Percentiles rank a stretch among this genome's conserved stretches.
phyloP scores from a whole-genome alignment of 352 stramenopile genomes.

The Achlya hypogyna region DNA sequence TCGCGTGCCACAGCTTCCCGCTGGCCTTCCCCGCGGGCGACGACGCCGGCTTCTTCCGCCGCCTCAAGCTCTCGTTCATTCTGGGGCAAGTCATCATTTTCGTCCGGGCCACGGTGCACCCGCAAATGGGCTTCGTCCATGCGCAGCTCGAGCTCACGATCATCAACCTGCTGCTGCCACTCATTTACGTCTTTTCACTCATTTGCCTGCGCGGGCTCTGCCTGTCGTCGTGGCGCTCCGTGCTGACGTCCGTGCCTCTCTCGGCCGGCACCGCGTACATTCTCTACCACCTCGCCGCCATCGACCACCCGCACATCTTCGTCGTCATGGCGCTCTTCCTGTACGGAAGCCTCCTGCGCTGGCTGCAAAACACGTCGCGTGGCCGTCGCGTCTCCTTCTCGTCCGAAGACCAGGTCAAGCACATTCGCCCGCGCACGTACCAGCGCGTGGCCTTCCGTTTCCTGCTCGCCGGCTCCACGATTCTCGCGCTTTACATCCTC shows the following conservation, averaged over 20 bases:
- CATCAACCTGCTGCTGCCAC: constrained; percentile 78
- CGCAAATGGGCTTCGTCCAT: constrained; percentile 79
- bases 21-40: background rate
- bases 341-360: constrained; percentile 55
- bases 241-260: constrained; percentile 43
- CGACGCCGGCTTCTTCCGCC: constrained; percentile 28
- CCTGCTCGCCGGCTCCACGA: constrained; percentile 44
- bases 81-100: constrained; percentile 75
- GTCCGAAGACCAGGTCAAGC: constrained; percentile 11
- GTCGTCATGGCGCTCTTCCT: constrained; percentile 67
- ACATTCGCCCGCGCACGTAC: constrained; percentile 30
- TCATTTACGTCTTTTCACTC: constrained; percentile 80
- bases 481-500: constrained; percentile 59
- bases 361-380: constrained; percentile 7
- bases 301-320: constrained; percentile 66
- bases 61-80: constrained; percentile 76
- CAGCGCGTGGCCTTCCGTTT: constrained; percentile 53
- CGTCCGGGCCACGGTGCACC: constrained; percentile 61
- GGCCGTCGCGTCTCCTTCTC: constrained; percentile 5
- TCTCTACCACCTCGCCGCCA: constrained; percentile 62
- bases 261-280: constrained; percentile 36
- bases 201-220: constrained; percentile 67
- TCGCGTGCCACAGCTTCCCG: constrained; percentile 25
- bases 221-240: constrained; percentile 36
- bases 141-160: constrained; percentile 82